These are phyloP conservation scores for Vitellaria paradoxa DNA, from an alignment of 179 eudicot species.

Conservation along the genomic window DNA sequence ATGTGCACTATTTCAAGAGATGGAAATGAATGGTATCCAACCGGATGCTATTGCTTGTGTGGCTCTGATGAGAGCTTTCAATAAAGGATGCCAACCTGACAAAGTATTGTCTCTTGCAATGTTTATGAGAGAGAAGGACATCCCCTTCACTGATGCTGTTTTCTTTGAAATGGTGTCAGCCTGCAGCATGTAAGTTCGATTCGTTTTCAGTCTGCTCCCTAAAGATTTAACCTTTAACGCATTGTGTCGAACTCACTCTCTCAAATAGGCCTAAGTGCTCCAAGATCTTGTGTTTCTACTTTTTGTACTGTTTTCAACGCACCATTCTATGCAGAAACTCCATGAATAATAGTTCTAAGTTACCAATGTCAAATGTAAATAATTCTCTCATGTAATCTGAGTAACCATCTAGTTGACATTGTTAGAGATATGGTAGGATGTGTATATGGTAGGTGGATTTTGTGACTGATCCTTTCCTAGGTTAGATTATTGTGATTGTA, in stretches of 20 bases:
- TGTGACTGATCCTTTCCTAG: no score
- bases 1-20: conserved; percentile 61
- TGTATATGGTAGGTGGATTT: no score
- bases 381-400: not conserved
- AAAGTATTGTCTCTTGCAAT: conserved; percentile 61
- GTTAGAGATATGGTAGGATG: not conserved
- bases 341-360: not conserved
- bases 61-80: conserved; percentile 84
- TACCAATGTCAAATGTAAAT: not conserved
- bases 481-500: no score
- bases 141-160: conserved; percentile 61
- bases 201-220: not conserved
- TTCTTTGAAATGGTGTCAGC: conserved; percentile 88
- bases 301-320: not conserved
- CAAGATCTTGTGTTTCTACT: conserved; percentile 1
- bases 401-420: not conserved
- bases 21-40: conserved; percentile 65
- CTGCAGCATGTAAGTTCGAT: conserved; percentile 75
- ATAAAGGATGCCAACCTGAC: conserved; percentile 74
- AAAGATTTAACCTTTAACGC: not conserved
- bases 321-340: not conserved
- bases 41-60: conserved; percentile 88
- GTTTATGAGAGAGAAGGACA: conserved; percentile 58
- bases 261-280: not conserved
- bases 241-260: not conserved